Base-by-base conservation (phyloP, 352 stramenopile species). In the Globisporangium yorkense region DNA sequence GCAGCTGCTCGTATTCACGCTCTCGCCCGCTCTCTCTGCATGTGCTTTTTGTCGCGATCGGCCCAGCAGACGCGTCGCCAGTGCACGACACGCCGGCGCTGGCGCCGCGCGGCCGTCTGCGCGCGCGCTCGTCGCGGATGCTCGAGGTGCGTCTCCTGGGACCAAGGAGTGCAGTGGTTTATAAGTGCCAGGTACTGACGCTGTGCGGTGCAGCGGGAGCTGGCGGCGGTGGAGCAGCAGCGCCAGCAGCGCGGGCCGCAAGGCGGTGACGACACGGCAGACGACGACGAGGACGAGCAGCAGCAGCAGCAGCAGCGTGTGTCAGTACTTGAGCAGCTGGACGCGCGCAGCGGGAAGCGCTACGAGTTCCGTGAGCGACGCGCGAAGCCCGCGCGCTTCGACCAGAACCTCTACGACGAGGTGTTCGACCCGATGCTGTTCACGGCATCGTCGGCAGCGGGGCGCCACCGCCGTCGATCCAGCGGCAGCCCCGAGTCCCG, bases 391-490 rank as follows among this genome's bases (percentile, higher is more conserved):
- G 65, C 74, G 27, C 77, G 70, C 16, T 88, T 88, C 61, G 77
- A 89, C 35, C 66, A 77, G 51, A 75, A 65, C 43, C 57, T 89
- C 12, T 91, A 88, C 65, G 78, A 91, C 57, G 77, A 89, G 44
- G 75, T 88, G 31, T 91, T 91, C 33, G 66, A 68, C 18, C 63
- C 68, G 15, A 67, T 69, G 52, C 39, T 49, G 16, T 68, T 70
- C 3, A 66, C 65, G 2, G 41, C 5, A 2, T 41, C 29, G 8
- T 37, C 60, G 6, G 10, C 54, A 1, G 37, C 39, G 7, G 49
- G 20, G 16, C 43, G 16, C 48, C 31, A 15, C 4, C 57, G 54
- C 3, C 18, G 29, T 9, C 31, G 51, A 20, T 21, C 13, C 45
- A 35, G 10, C 45, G 15, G 57, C 16, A 57, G 44, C 15, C n/a